Percentiles rank a stretch among this genome's conserved stretches.
These are phyloP conservation scores for Pyricularia sp. DNA, from an alignment of 2,329 filamentous ascomycete species.

Conservation along the genomic window DNA sequence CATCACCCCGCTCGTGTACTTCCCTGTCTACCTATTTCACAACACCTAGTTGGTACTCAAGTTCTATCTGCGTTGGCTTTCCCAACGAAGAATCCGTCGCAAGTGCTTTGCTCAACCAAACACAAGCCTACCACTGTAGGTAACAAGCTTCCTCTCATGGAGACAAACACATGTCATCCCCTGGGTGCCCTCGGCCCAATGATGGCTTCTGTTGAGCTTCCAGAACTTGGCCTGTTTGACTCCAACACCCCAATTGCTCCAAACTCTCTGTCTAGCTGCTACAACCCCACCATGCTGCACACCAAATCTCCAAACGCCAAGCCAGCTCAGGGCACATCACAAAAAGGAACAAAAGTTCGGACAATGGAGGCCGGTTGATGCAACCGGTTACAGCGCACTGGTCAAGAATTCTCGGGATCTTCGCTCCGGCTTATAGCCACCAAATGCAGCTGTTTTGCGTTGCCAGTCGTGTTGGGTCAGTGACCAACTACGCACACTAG, in stretches of 20 bases:
- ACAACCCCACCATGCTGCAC: not conserved
- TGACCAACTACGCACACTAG: not conserved
- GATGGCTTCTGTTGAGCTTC: not conserved
- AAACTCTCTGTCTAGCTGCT: not conserved
- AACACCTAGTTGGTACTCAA: not conserved
- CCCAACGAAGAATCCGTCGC: not conserved
- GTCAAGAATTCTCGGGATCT: not conserved
- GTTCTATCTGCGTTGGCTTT: not conserved
- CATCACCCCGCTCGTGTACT: not conserved
- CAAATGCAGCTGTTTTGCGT: not conserved
- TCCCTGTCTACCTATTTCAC: not conserved
- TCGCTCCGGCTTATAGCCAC: not conserved
- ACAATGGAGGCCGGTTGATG: not conserved
- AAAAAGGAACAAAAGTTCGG: not conserved
- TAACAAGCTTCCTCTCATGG: not conserved
- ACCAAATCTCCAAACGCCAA: not conserved
- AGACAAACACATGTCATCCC: not conserved
- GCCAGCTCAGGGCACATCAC: not conserved
- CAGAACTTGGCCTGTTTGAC: not conserved
- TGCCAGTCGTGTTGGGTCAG: not conserved
- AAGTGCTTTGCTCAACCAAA: not conserved
- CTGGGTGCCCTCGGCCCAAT: not conserved
- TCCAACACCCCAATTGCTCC: not conserved
- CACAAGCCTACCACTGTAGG: not conserved
- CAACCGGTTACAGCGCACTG: not conserved